phyloP scores from a whole-genome alignment of 1,139 yeast genomes.

The Hemisphaericaspora subhashii region DNA sequence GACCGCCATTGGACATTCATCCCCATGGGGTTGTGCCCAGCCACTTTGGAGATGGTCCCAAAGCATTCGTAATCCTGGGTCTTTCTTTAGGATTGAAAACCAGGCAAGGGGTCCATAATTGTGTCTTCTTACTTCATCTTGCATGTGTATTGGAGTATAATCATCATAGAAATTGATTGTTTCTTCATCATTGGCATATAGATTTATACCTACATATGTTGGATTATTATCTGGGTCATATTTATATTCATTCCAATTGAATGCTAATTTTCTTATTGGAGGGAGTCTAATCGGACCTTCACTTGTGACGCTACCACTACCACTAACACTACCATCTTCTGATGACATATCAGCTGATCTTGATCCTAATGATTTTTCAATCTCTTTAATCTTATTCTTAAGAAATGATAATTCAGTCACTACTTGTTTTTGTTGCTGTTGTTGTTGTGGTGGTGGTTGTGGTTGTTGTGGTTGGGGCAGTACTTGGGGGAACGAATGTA shows the following conservation, averaged over 20 bases:
- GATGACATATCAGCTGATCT: too few species aligned
- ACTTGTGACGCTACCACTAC: too few species aligned
- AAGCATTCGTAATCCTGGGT: slow-evolving; percentile 24
- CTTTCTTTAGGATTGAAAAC: slow-evolving; percentile 38
- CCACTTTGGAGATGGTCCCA: slow-evolving; percentile 12
- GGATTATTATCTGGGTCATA: slow-evolving; percentile 15
- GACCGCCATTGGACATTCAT: slow-evolving; percentile 1
- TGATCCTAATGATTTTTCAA: slow-evolving; percentile 48
- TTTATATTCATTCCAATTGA: slow-evolving; percentile 10
- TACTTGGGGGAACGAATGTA: background rate
- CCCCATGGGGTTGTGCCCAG: background rate
- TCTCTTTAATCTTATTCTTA: slow-evolving; percentile 40
- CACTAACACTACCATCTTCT: too few species aligned
- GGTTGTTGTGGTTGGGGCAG: slow-evolving; percentile 2
- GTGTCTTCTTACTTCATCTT: slow-evolving; percentile 25
- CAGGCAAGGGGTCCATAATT: slow-evolving; percentile 43
- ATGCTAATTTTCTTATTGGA: slow-evolving; percentile 11
- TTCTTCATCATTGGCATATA: slow-evolving; percentile 24
- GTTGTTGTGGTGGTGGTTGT: slow-evolving; percentile 2
- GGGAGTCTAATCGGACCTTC: slow-evolving; percentile 14
- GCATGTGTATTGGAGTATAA: slow-evolving; percentile 25
- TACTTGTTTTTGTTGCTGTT: slow-evolving; percentile 1
- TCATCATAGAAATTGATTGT: slow-evolving; percentile 35
- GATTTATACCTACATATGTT: slow-evolving; percentile 28
- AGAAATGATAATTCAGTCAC: slow-evolving; percentile 27